Conservation (phyloP, 1,284 basidiomycete genomes). For the Agroathelia rolfsii region DNA sequence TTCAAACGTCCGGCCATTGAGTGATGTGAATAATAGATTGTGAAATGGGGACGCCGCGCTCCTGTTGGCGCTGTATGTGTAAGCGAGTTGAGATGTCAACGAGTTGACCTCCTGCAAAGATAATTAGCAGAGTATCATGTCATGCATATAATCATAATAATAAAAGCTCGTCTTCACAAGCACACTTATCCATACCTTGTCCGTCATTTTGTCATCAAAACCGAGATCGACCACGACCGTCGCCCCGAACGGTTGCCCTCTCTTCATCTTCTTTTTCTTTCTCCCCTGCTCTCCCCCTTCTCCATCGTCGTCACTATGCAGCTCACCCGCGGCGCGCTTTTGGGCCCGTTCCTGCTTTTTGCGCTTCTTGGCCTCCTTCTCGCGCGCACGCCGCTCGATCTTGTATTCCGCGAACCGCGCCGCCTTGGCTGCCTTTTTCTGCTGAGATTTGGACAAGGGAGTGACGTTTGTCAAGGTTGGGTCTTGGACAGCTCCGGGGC, state of each 20-base stretch:
- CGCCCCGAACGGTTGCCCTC: slow-evolving; percentile 46
- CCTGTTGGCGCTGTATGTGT: slow-evolving; percentile 83
- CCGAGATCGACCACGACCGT: slow-evolving; percentile 83
- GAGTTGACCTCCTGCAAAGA: slow-evolving; percentile 73
- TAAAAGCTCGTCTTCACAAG: neutral
- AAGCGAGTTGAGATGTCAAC: slow-evolving; percentile 80
- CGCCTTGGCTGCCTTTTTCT: slow-evolving; percentile 66
- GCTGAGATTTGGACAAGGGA: slow-evolving; percentile 68
- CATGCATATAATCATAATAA: neutral
- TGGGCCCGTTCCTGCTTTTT: slow-evolving; percentile 47
- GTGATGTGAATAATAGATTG: slow-evolving; percentile 68
- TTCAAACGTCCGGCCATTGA: slow-evolving; percentile 58
- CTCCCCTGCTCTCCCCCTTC: slow-evolving; percentile 26
- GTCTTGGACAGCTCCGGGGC: too few species aligned
- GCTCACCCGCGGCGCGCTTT: slow-evolving; percentile 45
- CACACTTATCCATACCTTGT: slow-evolving; percentile 69
- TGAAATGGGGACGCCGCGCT: slow-evolving; percentile 62
- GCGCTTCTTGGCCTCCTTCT: slow-evolving; percentile 63
- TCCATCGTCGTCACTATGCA: slow-evolving; percentile 33
- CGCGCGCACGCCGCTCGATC: slow-evolving; percentile 64
- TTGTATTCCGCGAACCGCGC: slow-evolving; percentile 60
- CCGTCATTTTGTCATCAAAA: slow-evolving; percentile 92
- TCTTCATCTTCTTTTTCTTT: slow-evolving; percentile 28
- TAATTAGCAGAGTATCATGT: neutral
- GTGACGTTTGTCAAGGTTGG: slow-evolving; percentile 18